Base-by-base conservation (phyloP, 148 eudicot species). In the Vaccinium myrtillus region DNA sequence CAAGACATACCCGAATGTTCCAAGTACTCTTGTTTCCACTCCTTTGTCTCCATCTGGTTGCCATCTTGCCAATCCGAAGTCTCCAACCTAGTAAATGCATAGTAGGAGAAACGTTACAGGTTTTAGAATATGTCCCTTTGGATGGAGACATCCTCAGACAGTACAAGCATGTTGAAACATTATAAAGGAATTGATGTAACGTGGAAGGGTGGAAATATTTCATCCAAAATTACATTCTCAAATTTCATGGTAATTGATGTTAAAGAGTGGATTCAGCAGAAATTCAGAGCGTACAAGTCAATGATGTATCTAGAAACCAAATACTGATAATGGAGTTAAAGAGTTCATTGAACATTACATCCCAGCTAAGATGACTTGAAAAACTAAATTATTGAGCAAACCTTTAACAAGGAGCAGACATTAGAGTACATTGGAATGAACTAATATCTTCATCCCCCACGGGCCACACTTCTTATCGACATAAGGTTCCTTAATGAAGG, bases 1-100 rank as follows among this genome's bases (percentile, higher is more conserved):
- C 25, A 46, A 80, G 74, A 83, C 80, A 11, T 85, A 88, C 89
- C 89, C 89, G 25, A 88, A 88, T 16, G 89, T 88, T 36, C 89
- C 89, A n/a, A 88, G 86, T 27, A 88, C 89, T 82, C 89, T 88
- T 5, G 89, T 88, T 50, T 88, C 86, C 25, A 85, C 89, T 71
- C 89, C 89, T 12, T 39, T 85, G 67, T 88, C 87, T 65, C 89
- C 89, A 80, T 88, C 89, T 54, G 89, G 89, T 82, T 88, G 89
- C 89, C 89, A 88, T 79, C 89, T 88, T 2, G 89, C 89, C 85
- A 88, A 74, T 75, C 89, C 89, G 49, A 88, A 88, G 69, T 88
- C 89, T 74, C 89, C 89, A 39, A 88, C 89, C 89, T 88, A 50
- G 61, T 65, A 77, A 67, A 81, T 39, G 36, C 48, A 54, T 16